Evolutionary conservation across 768 basidiomycete genomes (phyloP), one percentile per base, ranked within the genome.

Genomic region (Boletus sp.): DNA sequence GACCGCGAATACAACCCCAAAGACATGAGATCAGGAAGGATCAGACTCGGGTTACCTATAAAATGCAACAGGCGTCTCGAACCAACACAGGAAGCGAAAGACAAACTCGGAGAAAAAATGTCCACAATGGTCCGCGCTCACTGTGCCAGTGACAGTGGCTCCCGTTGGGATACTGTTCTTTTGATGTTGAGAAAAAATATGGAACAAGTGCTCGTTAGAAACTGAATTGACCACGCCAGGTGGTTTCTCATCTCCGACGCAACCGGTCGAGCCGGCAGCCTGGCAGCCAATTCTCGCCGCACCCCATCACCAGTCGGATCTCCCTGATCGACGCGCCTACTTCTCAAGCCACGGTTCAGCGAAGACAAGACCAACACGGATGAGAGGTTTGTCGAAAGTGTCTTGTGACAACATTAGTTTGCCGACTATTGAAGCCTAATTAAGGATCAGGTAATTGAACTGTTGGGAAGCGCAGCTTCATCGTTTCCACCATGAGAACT

Each of bases 231-330:
- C 39, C 27, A 38, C 34, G 47, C 30, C 42, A 40, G 43, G 37
- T 35, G 53, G 48, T 57, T 66, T 68, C 58, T 61, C 61, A 61
- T 56, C 58, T 62, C 62, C 58, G 54, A 64, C 52, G 35, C 45
- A 37, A 38, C 43, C 30, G 27, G 52, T 53, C 48, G 43, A 54
- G 37, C 56, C 48, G 46, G 32, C 54, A 17, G 49, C 25, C 41
- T 21, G 37, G n/a, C 38, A 53, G 46, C 46, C 55, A 53, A 62
- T 45, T 56, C 54, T 53, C 34, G 50, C 59, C 34, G 50, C 59
- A 46, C 42, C 44, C 37, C 55, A 57, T 53, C 55, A 42, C 58
- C 27, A 39, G 53, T 32, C 56, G 15, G 48, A 64, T 54, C 41
- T 37, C 41, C 38, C 21, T 43, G 50, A 55, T 53, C 46, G 45